Conservation (phyloP, 225 moss, liverwort and hornwort species). For the Rhytidiadelphus loreus region DNA sequence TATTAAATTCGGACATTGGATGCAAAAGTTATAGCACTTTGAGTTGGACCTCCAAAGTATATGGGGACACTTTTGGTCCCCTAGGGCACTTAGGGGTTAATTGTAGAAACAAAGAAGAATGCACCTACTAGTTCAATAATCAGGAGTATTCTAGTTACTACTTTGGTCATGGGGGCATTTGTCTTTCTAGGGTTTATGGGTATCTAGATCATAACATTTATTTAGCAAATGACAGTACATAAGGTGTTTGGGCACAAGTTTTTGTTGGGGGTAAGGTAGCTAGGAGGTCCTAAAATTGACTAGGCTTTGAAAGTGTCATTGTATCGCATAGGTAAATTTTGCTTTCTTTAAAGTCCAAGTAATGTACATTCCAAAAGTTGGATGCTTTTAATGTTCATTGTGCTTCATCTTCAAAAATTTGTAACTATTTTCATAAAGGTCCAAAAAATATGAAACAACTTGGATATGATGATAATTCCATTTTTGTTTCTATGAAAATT, state of each 20-base stretch:
- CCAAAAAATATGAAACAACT: not conserved
- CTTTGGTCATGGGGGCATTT: rapidly evolving
- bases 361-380: not conserved
- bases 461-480: not conserved
- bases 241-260: rapidly evolving
- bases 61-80: no score
- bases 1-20: no score
- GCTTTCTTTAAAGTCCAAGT: not conserved
- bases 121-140: not conserved
- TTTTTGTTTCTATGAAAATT: not conserved
- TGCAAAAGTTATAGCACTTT: no score
- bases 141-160: not conserved
- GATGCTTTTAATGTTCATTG: rapidly evolving
- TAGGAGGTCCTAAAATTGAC: not conserved
- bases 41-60: no score
- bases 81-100: no score
- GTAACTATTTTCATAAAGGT: not conserved
- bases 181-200: rapidly evolving
- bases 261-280: not conserved
- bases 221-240: not conserved
- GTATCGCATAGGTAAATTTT: rapidly evolving
- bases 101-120: no score
- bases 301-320: not conserved
- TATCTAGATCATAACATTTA: not conserved
- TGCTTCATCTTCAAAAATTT: not conserved